Evolutionary conservation across 2,329 filamentous ascomycete genomes (phyloP).

Genomic region (Alternaria sp.): DNA sequence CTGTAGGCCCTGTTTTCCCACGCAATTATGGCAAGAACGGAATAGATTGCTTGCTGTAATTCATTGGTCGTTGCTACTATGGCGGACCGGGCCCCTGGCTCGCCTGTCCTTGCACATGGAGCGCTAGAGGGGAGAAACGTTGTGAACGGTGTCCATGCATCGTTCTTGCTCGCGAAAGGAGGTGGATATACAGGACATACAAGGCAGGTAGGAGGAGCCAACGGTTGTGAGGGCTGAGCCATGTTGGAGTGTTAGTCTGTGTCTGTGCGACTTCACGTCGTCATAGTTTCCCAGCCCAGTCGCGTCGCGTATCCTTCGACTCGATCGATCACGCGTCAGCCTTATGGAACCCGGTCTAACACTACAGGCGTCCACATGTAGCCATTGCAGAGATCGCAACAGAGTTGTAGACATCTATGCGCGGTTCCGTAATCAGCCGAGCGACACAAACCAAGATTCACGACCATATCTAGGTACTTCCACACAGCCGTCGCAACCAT

Average conservation of each 20-base stretch:
- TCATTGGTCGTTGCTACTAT: slow-evolving; percentile 4
- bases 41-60: background rate
- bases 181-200: background rate
- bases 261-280: background rate
- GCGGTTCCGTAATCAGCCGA: background rate
- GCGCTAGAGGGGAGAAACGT: background rate
- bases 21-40: background rate
- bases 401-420: background rate
- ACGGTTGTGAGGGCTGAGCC: background rate
- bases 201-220: background rate
- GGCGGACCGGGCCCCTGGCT: background rate
- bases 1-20: background rate
- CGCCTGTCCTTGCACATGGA: background rate
- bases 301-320: background rate
- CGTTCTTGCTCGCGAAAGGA: background rate
- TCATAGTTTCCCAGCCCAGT: background rate
- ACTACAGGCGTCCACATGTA: background rate
- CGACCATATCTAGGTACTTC: background rate
- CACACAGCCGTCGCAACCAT: background rate
- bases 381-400: background rate
- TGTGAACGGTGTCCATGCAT: background rate
- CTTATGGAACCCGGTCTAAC: background rate
- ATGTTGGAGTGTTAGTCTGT: background rate
- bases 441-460: background rate
- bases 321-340: background rate